Percentiles rank a stretch among this genome's conserved stretches.
Evolutionary conservation across 2,329 filamentous ascomycete species (phyloP).

Genomic region (Helicocarpus griseus): DNA sequence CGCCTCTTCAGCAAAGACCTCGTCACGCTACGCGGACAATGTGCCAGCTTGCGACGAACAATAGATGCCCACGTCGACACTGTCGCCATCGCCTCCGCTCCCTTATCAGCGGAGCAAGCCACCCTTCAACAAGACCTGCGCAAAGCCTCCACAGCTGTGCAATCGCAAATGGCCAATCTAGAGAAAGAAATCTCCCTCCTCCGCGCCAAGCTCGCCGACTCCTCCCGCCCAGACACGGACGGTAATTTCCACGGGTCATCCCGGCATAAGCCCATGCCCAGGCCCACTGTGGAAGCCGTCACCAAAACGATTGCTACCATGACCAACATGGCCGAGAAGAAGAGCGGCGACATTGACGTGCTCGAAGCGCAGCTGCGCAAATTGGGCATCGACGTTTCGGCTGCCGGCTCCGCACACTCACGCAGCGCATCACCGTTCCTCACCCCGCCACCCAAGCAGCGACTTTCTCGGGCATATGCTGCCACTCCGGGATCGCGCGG

Average conservation of each 20-base stretch:
- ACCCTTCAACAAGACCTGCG: conserved; percentile 77
- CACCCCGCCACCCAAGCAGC: conserved; percentile 23
- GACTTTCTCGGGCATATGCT: conserved; percentile 19
- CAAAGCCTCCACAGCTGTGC: conserved; percentile 62
- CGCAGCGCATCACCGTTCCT: conserved; percentile 27
- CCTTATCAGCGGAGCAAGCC: conserved; percentile 74
- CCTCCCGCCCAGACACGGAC: conserved; percentile 41
- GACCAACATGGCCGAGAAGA: conserved; percentile 84
- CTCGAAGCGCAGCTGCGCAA: conserved; percentile 79
- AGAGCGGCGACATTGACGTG: conserved; percentile 81
- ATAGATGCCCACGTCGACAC: conserved; percentile 61
- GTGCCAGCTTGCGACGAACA: conserved; percentile 69
- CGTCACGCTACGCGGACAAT: conserved; percentile 60
- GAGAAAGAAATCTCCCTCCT: conserved; percentile 74
- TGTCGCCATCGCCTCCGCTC: conserved; percentile 57
- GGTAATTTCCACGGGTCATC: conserved; percentile 27
- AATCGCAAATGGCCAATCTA: conserved; percentile 63
- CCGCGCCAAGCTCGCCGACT: conserved; percentile 62
- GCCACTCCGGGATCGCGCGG: conserved; percentile 29
- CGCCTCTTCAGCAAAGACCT: conserved; percentile 55
- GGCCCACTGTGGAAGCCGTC: conserved; percentile 84
- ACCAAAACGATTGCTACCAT: conserved; percentile 86
- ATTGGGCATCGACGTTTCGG: conserved; percentile 41
- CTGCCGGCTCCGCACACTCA: conserved; percentile 5
- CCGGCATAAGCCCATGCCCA: conserved; percentile 20